Base-by-base conservation (phyloP, 2,329 filamentous ascomycete species). In the Podosphaera xanthii region DNA sequence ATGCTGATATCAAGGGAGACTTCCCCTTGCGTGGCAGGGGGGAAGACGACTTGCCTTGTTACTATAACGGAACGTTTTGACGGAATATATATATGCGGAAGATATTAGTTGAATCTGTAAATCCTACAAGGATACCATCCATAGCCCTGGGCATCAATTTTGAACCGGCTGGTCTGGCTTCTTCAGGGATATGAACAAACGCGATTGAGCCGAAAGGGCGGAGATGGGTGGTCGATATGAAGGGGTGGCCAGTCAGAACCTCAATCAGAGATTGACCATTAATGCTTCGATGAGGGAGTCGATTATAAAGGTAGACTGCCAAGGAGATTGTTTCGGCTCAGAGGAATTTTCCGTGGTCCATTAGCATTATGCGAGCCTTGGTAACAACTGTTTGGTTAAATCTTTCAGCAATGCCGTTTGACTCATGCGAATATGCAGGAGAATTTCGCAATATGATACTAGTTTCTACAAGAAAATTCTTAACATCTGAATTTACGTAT, bases 31-130 rank as follows among this genome's bases (percentile, higher is more conserved):
- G n/a, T 57, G n/a, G 36, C 14, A 30, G 9, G 35, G 22, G 54
- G 54, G n/a, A 57, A 44, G 31, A 57, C n/a, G 30, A 57, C 54
- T 42, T 57, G 35, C 33, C 54, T 57, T 44, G 36, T 30, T 30
- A 57, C 36, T 36, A 42, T 31, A 31, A 44, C 36, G 34, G 54
- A 57, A 31, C 54, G 10, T 57, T 42, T 42, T 36, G 54, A 57
- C 33, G 36, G 36, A 33, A 57, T 57, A 57, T 57, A 57, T 57
- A 57, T 57, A 42, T 54, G 34, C 54, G 36, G 36, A 57, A 57
- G 33, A 57, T 57, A 22, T 44, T 57, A 42, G 54, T 42, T 31
- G 35, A 57, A 14, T 57, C 38, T 42, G 36, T 57, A 30, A 42
- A 57, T 57, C 54, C 54, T 44, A 57, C 54, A 22, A 57, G 54